Evolutionary conservation across 805 yeast species (phyloP).

Genomic region (Zygosaccharomyces lentus): DNA sequence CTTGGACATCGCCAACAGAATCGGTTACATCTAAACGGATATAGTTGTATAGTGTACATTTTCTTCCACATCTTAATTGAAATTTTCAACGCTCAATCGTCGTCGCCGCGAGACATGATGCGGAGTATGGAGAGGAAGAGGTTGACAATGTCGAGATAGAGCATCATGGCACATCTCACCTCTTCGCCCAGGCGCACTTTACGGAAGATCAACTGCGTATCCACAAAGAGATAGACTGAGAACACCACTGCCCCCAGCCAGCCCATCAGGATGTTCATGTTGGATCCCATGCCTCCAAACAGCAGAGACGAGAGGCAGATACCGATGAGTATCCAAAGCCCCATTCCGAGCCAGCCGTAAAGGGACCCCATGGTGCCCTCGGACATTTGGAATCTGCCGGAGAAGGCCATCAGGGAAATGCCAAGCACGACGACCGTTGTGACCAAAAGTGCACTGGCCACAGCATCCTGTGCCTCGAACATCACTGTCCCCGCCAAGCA

Average conservation of each 20-base stretch:
- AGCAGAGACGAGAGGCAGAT: slow-evolving; percentile 59
- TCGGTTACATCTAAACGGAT: slow-evolving; percentile 85
- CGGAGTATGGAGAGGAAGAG: slow-evolving; percentile 73
- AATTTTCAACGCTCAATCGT: slow-evolving; percentile 13
- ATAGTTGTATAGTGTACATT: slow-evolving; percentile 8
- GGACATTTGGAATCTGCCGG: slow-evolving; percentile 43
- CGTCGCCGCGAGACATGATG: slow-evolving; percentile 41
- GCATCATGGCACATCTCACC: slow-evolving; percentile 68
- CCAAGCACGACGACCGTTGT: slow-evolving; percentile 73
- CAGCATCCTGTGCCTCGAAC: slow-evolving; percentile 55
- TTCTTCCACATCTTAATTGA: slow-evolving; percentile 1
- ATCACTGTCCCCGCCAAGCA: slow-evolving; percentile 65
- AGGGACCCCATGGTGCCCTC: slow-evolving; percentile 35
- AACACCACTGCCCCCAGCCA: slow-evolving; percentile 72
- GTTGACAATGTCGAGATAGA: slow-evolving; percentile 80
- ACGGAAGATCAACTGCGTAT: slow-evolving; percentile 76
- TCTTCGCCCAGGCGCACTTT: slow-evolving; percentile 79
- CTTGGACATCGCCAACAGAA: slow-evolving; percentile 99
- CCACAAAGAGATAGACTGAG: slow-evolving; percentile 67
- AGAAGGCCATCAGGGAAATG: slow-evolving; percentile 69
- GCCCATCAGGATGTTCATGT: slow-evolving; percentile 62
- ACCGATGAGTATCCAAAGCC: slow-evolving; percentile 65
- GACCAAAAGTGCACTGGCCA: slow-evolving; percentile 65
- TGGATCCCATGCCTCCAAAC: slow-evolving; percentile 58
- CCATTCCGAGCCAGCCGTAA: slow-evolving; percentile 42